Conservation (phyloP, 208 protist genomes). For the Acanthamoeba castellanii region DNA sequence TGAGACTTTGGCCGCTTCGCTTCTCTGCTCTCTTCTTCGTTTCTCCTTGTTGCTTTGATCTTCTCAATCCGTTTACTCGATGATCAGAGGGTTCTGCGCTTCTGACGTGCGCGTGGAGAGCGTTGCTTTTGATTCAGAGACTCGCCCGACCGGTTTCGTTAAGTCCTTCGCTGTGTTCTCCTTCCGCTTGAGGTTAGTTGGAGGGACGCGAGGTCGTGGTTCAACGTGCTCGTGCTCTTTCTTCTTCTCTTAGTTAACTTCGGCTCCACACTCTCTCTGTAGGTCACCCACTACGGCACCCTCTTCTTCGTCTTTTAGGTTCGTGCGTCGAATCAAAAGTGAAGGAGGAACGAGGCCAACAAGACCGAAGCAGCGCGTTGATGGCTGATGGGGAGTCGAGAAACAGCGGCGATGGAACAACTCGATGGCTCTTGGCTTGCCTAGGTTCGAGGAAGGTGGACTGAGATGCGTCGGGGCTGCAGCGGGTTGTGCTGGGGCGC, state of each 20-base stretch:
- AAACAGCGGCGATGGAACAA: background rate
- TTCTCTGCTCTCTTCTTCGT: background rate
- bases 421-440: conserved; percentile 6
- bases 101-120: too few relatives aligned
- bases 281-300: background rate
- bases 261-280: background rate
- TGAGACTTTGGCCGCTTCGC: background rate
- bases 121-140: too few relatives aligned
- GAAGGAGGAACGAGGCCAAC: background rate
- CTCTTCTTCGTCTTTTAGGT: background rate
- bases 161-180: too few relatives aligned
- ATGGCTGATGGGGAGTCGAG: too few relatives aligned
- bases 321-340: background rate
- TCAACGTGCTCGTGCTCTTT: background rate
- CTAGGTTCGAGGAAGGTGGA: background rate
- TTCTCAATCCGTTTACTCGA: background rate
- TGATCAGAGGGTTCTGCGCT: background rate
- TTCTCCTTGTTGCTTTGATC: background rate
- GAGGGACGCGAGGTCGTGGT: background rate
- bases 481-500: too few relatives aligned
- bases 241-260: background rate
- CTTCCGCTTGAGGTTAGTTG: too few relatives aligned
- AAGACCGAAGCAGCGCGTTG: background rate
- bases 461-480: background rate
- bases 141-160: too few relatives aligned